A percentile compares a stretch with the other conserved stretches of the same genome.
These are phyloP conservation scores for Penicillium concentricum DNA, from an alignment of 2,329 filamentous ascomycete species.

Conservation along the genomic window DNA sequence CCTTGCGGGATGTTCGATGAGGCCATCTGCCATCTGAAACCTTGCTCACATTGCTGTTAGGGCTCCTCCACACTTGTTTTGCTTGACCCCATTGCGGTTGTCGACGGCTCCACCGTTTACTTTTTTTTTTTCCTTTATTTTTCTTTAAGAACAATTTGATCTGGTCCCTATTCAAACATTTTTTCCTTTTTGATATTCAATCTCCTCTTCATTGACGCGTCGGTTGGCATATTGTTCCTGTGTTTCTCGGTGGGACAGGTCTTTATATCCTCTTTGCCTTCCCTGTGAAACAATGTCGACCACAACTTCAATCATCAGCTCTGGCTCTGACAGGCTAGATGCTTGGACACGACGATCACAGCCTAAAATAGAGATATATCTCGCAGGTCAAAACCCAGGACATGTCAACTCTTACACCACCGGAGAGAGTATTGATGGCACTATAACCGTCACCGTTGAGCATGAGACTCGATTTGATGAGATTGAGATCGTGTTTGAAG, in stretches of 20 bases:
- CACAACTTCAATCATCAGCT: slow-evolving; percentile 27
- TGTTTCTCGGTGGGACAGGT: neutral
- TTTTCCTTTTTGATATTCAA: neutral
- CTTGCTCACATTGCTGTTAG: neutral
- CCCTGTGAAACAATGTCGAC: slow-evolving; percentile 13
- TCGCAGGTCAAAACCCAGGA: slow-evolving; percentile 31
- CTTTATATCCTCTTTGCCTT: neutral
- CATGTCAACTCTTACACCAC: slow-evolving; percentile 55
- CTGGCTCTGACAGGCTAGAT: slow-evolving; percentile 29
- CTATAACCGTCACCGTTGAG: slow-evolving; percentile 50
- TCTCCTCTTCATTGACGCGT: neutral
- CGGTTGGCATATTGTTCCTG: neutral
- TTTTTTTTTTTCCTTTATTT: slow-evolving; percentile 2
- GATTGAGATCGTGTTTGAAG: slow-evolving; percentile 59
- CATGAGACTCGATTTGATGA: slow-evolving; percentile 58
- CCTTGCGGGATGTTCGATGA: neutral
- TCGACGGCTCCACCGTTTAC: slow-evolving; percentile 26
- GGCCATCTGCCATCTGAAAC: neutral
- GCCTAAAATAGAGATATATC: slow-evolving; percentile 32
- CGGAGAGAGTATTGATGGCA: slow-evolving; percentile 57
- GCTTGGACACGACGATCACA: slow-evolving; percentile 27
- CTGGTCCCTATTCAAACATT: neutral
- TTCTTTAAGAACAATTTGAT: neutral
- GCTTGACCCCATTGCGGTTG: slow-evolving; percentile 20
- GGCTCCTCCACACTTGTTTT: slow-evolving; percentile 6